Percentiles rank a stretch among this genome's conserved stretches.
phyloP scores from a whole-genome alignment of 2,329 filamentous ascomycete species.

The Aspergillus carbonarius region DNA sequence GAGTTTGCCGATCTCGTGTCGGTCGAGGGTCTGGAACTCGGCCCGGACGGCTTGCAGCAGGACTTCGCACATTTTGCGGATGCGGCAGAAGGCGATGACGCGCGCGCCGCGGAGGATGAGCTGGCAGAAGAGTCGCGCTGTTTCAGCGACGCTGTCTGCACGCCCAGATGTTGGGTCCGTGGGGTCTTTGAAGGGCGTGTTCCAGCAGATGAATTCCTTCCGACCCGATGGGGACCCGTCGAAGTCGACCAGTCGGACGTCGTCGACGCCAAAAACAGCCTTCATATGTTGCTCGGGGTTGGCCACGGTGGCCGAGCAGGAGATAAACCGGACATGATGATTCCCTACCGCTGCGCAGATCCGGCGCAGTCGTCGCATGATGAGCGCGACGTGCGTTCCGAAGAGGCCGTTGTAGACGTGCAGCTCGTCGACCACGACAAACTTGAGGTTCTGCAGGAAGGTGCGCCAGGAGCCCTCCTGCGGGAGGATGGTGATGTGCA shows the following conservation, averaged over 20 bases:
- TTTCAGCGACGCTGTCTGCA: slow-evolving; percentile 77
- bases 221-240: slow-evolving; percentile 90
- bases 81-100: slow-evolving; percentile 87
- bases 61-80: slow-evolving; percentile 84
- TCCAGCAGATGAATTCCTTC: slow-evolving; percentile 97
- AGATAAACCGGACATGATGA: slow-evolving; percentile 80
- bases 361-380: slow-evolving; percentile 84
- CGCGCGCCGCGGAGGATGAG: slow-evolving; percentile 83
- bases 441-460: slow-evolving; percentile 85
- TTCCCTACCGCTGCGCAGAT: slow-evolving; percentile 92
- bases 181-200: slow-evolving; percentile 90
- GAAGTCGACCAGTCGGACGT: slow-evolving; percentile 79
- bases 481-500: slow-evolving; percentile 89
- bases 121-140: slow-evolving; percentile 87
- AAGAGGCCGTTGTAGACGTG: slow-evolving; percentile 97
- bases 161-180: slow-evolving; percentile 82
- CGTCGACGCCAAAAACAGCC: slow-evolving; percentile 84
- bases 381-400: slow-evolving; percentile 88
- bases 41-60: slow-evolving; percentile 76
- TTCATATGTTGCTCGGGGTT: slow-evolving; percentile 91
- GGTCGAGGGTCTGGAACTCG: slow-evolving; percentile 71
- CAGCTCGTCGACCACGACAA: slow-evolving; percentile 86
- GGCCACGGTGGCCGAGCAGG: slow-evolving; percentile 92
- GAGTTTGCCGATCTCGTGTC: slow-evolving; percentile 70
- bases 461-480: slow-evolving; percentile 87